These are phyloP conservation scores for Zymoseptoria tritici DNA, from an alignment of 2,329 filamentous ascomycete genomes.

Conservation along the genomic window DNA sequence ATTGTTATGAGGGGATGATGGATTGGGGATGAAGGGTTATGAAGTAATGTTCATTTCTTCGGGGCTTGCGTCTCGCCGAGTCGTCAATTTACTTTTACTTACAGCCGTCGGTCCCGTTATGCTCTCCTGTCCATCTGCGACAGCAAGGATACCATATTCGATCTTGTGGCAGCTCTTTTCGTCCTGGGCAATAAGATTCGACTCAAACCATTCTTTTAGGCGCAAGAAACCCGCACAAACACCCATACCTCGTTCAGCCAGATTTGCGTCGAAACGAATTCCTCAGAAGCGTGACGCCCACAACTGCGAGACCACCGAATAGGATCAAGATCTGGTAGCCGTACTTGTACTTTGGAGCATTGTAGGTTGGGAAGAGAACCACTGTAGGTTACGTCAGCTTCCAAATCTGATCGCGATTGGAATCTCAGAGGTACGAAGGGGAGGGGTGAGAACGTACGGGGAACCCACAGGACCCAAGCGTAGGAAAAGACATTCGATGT, in stretches of 20 bases:
- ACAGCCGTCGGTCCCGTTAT: too few relatives aligned
- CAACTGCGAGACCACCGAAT: slow-evolving; percentile 10
- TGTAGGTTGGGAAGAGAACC: slow-evolving; percentile 12
- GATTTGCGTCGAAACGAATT: background rate
- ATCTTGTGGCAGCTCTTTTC: too few relatives aligned
- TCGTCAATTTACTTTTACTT: too few relatives aligned
- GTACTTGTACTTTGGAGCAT: slow-evolving; percentile 13
- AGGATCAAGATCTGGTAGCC: slow-evolving; percentile 13
- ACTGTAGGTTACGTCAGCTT: background rate
- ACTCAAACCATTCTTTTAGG: too few relatives aligned
- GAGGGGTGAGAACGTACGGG: background rate
- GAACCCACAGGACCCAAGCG: background rate
- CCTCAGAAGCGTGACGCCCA: background rate
- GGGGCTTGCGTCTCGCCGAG: too few relatives aligned
- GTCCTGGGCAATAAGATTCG: too few relatives aligned
- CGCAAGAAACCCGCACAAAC: background rate
- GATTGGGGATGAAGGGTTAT: too few relatives aligned
- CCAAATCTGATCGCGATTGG: background rate
- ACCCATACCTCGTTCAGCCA: background rate
- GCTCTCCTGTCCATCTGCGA: too few relatives aligned
- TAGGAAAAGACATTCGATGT: background rate
- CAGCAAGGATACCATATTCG: too few relatives aligned
- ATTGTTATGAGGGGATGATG: too few relatives aligned
- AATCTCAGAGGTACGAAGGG: background rate
- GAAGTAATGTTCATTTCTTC: too few relatives aligned